phyloP scores from a whole-genome alignment of 345 rosid genomes.

The Raphanus sativus region DNA sequence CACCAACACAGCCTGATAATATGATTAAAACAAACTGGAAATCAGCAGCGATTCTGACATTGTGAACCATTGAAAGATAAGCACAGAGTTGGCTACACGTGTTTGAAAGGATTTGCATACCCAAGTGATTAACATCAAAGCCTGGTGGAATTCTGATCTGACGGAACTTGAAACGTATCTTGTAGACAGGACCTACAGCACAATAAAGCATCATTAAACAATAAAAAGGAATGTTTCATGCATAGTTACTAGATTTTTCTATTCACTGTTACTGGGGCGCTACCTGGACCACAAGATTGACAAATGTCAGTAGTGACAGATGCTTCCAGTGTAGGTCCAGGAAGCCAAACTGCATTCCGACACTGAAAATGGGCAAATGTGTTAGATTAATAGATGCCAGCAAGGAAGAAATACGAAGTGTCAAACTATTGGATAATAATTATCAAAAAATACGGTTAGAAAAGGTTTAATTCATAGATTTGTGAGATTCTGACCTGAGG shows the following conservation, averaged over 20 bases:
- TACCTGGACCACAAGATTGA: slow-evolving; percentile 82
- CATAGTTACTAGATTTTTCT: background rate
- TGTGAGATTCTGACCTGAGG: slow-evolving; percentile 58
- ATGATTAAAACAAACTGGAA: background rate
- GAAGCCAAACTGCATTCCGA: slow-evolving; percentile 96
- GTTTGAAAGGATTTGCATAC: slow-evolving; percentile 41
- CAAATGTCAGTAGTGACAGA: slow-evolving; percentile 71
- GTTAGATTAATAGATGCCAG: background rate
- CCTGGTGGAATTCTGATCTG: slow-evolving; percentile 91
- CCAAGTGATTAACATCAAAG: slow-evolving; percentile 72
- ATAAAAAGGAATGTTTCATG: background rate
- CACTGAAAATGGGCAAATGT: slow-evolving; percentile 49
- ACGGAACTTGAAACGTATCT: slow-evolving; percentile 90
- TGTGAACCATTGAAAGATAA: background rate
- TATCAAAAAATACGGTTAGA: background rate
- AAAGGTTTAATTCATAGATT: background rate
- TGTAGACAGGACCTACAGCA: slow-evolving; percentile 67
- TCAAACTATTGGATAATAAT: background rate
- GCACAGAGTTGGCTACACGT: slow-evolving; percentile 7
- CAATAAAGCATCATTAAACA: background rate
- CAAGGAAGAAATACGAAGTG: slow-evolving; percentile 1
- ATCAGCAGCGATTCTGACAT: background rate
- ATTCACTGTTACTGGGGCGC: slow-evolving; percentile 1
- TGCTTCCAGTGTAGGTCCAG: slow-evolving; percentile 88
- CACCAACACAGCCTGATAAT: slow-evolving; percentile 84